phyloP scores from a whole-genome alignment of 1,284 basidiomycete genomes.

The Pascua sp. region DNA sequence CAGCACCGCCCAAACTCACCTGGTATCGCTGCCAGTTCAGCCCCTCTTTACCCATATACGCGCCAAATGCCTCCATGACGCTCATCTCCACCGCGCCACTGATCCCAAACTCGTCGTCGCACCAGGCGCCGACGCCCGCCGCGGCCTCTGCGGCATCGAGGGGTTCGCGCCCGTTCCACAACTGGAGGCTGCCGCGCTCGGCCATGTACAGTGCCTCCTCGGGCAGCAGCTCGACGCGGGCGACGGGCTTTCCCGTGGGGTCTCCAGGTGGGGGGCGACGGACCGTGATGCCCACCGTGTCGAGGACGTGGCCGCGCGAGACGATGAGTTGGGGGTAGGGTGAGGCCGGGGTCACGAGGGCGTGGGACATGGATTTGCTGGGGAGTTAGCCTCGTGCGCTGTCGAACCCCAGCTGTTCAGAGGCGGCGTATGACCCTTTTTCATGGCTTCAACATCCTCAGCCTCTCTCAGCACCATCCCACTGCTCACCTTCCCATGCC shows the following conservation, averaged over 20 bases:
- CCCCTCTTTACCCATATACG: slow-evolving; percentile 74
- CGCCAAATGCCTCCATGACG: slow-evolving; percentile 81
- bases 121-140: slow-evolving; percentile 32
- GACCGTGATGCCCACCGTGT: slow-evolving; percentile 68
- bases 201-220: slow-evolving; percentile 92
- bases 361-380: slow-evolving; percentile 50
- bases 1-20: slow-evolving; percentile 52
- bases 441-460: no score
- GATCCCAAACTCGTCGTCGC: slow-evolving; percentile 57
- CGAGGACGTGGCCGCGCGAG: slow-evolving; percentile 71
- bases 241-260: slow-evolving; percentile 55
- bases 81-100: slow-evolving; percentile 91
- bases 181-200: slow-evolving; percentile 80
- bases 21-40: slow-evolving; percentile 81
- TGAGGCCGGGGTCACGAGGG: slow-evolving; percentile 32
- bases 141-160: slow-evolving; percentile 16
- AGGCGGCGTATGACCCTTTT: no score
- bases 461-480: no score
- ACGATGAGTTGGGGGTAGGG: slow-evolving; percentile 60
- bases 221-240: slow-evolving; percentile 69
- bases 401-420: no score
- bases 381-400: not conserved
- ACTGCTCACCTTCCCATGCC: slow-evolving; percentile 64
- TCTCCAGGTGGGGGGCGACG: slow-evolving; percentile 50
- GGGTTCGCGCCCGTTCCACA: slow-evolving; percentile 59